phyloP scores from a whole-genome alignment of 495 filamentous ascomycete genomes.

The Letharia columbiana region DNA sequence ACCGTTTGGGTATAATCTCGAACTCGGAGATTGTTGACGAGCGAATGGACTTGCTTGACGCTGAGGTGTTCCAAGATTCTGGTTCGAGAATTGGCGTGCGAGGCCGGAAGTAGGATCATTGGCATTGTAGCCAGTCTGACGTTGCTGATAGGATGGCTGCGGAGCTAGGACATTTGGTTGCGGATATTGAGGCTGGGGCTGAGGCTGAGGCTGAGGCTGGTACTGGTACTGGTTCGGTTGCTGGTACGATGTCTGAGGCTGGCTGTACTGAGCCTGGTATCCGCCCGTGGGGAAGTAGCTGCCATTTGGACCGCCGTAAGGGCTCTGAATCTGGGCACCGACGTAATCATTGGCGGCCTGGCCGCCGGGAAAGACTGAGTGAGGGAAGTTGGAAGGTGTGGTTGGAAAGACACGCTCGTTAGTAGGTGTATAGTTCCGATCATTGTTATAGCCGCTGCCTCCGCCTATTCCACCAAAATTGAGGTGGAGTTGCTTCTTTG shows the following conservation, averaged over 20 bases:
- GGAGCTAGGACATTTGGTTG: constrained; percentile 21
- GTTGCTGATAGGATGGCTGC: constrained; percentile 30
- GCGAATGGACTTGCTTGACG: constrained; percentile 57
- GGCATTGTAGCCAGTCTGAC: constrained; percentile 33
- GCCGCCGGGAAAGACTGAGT: constrained; percentile 66
- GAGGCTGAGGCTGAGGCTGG: constrained; percentile 38
- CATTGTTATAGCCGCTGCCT: constrained; percentile 41
- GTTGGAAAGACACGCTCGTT: constrained; percentile 86
- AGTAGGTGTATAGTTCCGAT: constrained; percentile 55
- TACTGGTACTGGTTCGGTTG: constrained; percentile 59
- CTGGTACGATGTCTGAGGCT: constrained; percentile 36
- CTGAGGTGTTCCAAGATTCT: constrained; percentile 70
- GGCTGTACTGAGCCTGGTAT: constrained; percentile 49
- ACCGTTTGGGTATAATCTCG: constrained; percentile 65
- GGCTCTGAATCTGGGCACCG: constrained; percentile 36
- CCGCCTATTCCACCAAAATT: constrained; percentile 47
- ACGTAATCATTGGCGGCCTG: constrained; percentile 44
- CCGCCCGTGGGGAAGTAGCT: constrained; percentile 50
- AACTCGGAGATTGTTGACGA: constrained; percentile 60
- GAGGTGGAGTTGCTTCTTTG: constrained; percentile 56
- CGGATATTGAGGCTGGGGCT: constrained; percentile 35
- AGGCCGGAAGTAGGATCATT: constrained; percentile 69
- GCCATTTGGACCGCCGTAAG: constrained; percentile 42
- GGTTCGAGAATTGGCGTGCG: constrained; percentile 92
- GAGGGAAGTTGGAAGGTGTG: constrained; percentile 91